Percentiles rank a stretch among this genome's conserved stretches.
Conservation (phyloP, 2,329 filamentous ascomycete species). For the Ustilaginoidea virens region DNA sequence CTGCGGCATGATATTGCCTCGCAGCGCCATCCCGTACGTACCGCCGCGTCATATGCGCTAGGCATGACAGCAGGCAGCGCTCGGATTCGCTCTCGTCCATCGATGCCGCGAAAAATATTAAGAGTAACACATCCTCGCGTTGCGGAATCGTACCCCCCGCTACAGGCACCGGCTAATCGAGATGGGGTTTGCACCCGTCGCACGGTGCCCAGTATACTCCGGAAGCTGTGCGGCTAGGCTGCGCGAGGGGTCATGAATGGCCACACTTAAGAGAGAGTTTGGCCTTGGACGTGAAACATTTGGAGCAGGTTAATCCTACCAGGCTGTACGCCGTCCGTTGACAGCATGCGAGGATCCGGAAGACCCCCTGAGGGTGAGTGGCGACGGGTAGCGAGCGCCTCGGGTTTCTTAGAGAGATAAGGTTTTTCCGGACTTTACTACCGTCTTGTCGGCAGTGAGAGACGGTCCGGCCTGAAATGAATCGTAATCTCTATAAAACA, state of each 20-base stretch:
- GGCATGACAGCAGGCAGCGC: not conserved
- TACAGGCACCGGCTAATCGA: not conserved
- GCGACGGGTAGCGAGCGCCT: too few relatives aligned
- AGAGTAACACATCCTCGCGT: not conserved
- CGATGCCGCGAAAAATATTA: conserved; percentile 1
- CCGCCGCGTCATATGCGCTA: not conserved
- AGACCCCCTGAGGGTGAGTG: too few relatives aligned
- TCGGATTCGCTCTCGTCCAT: conserved; percentile 2
- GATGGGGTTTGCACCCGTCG: not conserved
- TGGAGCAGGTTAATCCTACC: conserved; percentile 1
- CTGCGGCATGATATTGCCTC: conserved; percentile 1
- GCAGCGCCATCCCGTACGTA: not conserved
- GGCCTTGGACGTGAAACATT: conserved; percentile 1
- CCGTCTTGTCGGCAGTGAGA: not conserved
- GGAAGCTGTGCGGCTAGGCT: conserved; percentile 1
- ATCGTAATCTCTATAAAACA: too few relatives aligned
- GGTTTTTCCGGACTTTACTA: not conserved
- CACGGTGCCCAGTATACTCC: not conserved
- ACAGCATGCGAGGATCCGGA: conserved; percentile 1
- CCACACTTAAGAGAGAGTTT: not conserved
- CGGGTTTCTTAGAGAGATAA: conserved; percentile 1
- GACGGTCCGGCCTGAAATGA: too few relatives aligned
- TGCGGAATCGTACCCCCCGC: not conserved
- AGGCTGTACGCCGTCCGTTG: conserved; percentile 1
- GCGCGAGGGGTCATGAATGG: not conserved